Conservation (phyloP, 2,329 filamentous ascomycete genomes). For the Elsinoe arachidis region DNA sequence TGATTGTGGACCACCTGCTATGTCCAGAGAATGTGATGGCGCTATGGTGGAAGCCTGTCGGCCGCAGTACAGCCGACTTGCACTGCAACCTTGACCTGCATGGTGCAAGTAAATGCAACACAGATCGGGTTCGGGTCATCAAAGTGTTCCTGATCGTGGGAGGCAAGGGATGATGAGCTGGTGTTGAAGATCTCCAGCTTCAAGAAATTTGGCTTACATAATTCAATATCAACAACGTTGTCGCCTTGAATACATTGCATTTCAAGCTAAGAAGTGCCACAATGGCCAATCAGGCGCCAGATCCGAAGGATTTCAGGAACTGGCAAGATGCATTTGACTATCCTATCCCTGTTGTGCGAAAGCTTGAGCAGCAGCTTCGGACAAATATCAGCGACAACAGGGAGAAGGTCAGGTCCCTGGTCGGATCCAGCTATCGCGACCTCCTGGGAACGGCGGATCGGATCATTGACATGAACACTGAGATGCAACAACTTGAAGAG, state of each 20-base stretch:
- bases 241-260: too few relatives aligned
- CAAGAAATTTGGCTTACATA: conserved; percentile 8
- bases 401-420: conserved; percentile 57
- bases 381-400: conserved; percentile 54
- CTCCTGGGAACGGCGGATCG: conserved; percentile 84
- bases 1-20: conserved; percentile 93
- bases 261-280: background rate
- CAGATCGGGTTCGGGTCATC: conserved; percentile 4
- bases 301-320: conserved; percentile 47
- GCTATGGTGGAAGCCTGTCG: conserved; percentile 16
- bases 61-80: background rate
- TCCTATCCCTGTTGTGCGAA: conserved; percentile 53
- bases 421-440: conserved; percentile 70
- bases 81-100: conserved; percentile 9
- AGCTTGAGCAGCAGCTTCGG: conserved; percentile 56
- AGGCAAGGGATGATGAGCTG: background rate
- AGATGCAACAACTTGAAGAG: conserved; percentile 66
- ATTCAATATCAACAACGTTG: background rate
- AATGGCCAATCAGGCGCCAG: conserved; percentile 42
- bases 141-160: background rate
- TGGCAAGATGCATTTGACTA: conserved; percentile 63
- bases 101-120: conserved; percentile 7
- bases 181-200: background rate
- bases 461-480: conserved; percentile 80
- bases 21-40: conserved; percentile 52